These are phyloP conservation scores for Phytophthora cryptogea DNA, from an alignment of 352 stramenopile genomes.

Conservation along the genomic window DNA sequence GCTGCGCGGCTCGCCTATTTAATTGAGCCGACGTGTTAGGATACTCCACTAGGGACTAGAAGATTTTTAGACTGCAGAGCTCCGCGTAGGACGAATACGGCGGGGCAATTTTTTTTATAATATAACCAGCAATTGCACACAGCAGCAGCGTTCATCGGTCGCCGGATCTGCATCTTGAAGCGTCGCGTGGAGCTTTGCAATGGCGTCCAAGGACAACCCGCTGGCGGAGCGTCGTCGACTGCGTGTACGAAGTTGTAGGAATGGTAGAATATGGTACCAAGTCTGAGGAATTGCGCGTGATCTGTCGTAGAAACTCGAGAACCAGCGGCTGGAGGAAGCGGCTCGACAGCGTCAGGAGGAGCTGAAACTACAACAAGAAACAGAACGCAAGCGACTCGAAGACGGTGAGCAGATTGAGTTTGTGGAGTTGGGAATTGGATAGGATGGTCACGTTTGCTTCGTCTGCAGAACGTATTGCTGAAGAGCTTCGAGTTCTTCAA, in stretches of 20 bases:
- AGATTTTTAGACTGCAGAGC: conserved; percentile 28
- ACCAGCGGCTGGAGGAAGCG: conserved; percentile 65
- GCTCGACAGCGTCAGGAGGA: conserved; percentile 54
- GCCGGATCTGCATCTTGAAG: conserved; percentile 10
- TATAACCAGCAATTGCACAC: conserved; percentile 9
- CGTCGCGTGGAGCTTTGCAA: conserved; percentile 1
- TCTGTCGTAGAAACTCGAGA: conserved; percentile 66
- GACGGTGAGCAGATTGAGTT: conserved; percentile 36
- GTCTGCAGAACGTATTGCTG: conserved; percentile 41
- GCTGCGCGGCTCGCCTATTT: conserved; percentile 53
- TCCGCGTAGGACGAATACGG: conserved; percentile 33
- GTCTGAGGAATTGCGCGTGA: too few relatives aligned
- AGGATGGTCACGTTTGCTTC: background rate
- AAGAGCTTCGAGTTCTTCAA: conserved; percentile 37
- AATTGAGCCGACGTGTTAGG: conserved; percentile 28
- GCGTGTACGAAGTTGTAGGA: conserved; percentile 24
- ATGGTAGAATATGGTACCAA: too few relatives aligned
- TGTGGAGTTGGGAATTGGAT: background rate
- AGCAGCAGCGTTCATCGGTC: background rate
- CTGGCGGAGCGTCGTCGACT: conserved; percentile 47
- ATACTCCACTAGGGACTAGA: conserved; percentile 35
- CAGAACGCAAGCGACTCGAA: conserved; percentile 49
- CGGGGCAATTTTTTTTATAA: conserved; percentile 24
- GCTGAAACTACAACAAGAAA: conserved; percentile 41
- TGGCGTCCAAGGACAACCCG: conserved; percentile 24